phyloP scores from a whole-genome alignment of 1,284 basidiomycete genomes.

The Trichosporon asahii region DNA sequence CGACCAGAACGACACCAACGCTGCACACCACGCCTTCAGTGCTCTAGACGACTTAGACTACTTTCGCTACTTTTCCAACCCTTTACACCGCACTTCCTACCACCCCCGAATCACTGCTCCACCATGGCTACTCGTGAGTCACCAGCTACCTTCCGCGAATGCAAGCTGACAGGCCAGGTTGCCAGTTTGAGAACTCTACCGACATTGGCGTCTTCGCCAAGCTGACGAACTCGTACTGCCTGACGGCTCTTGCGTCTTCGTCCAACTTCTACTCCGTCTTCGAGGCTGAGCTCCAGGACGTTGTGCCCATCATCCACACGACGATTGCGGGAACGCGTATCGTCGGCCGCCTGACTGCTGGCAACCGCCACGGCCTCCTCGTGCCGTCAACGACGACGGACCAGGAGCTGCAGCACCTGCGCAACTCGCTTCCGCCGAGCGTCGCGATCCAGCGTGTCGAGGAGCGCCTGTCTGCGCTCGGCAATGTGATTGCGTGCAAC shows the following conservation, averaged over 20 bases:
- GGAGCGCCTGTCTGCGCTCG: slow-evolving; percentile 90
- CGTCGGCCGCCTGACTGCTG: slow-evolving; percentile 87
- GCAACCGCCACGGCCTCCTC: slow-evolving; percentile 92
- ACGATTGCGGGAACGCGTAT: slow-evolving; percentile 94
- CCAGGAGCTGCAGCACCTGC: slow-evolving; percentile 95
- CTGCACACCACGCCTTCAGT: not conserved
- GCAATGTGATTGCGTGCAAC: slow-evolving; percentile 98
- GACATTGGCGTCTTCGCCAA: slow-evolving; percentile 93
- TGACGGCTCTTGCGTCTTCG: slow-evolving; percentile 87
- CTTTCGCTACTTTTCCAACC: not conserved
- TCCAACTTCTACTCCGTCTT: slow-evolving; percentile 98
- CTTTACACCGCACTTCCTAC: not conserved
- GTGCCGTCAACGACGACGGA: slow-evolving; percentile 95
- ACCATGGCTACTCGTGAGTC: slow-evolving; percentile 57
- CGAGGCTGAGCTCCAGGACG: slow-evolving; percentile 88
- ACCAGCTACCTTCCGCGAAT: not conserved
- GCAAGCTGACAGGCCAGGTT: slow-evolving; percentile 56
- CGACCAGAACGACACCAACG: not conserved
- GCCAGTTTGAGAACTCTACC: slow-evolving; percentile 95
- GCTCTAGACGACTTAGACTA: not conserved
- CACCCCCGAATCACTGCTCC: slow-evolving; percentile 9
- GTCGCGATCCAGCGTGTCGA: slow-evolving; percentile 95
- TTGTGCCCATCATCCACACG: slow-evolving; percentile 95
- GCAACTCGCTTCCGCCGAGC: slow-evolving; percentile 89
- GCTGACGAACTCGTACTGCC: slow-evolving; percentile 93